Base-by-base conservation (phyloP, 495 filamentous ascomycete species). In the Lasiosphaeria hispida region DNA sequence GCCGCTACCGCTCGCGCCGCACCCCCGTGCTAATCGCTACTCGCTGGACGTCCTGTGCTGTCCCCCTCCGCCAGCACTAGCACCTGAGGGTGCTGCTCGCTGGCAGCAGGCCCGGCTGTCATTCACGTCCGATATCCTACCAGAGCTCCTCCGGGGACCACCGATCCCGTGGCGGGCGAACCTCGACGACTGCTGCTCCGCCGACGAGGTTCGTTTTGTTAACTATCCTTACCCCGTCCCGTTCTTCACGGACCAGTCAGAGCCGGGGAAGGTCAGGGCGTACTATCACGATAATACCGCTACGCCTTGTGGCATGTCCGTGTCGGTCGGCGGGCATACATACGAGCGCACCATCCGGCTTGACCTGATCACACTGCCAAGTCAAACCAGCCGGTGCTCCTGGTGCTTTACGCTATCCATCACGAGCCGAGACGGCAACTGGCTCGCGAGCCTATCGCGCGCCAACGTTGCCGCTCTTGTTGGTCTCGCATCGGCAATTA, bases 401-500 rank as follows among this genome's bases (percentile, higher is more conserved):
- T 54, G 51, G 51, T 7, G n/a, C 18, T 10, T 54, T 43, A 3
- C 3, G 1, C 51, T 54, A 14, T 30, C 34, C 10, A 14, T 54
- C 51, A 41, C n/a, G 13, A 54, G 51, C 38, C 37, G 39, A 54
- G 51, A 54, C 51, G 51, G 51, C 39, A 14, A 54, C 39, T 54
- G 51, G 51, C 38, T 54, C 39, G 51, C 36, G 38, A 54, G 39
- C 7, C 10, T 54, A 54, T 54, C 51, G 39, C 51, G 51, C 37
- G 39, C 37, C 51, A 39, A 54, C 37, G 51, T 19, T 54, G 51
- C 51, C 51, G 37, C 51, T 19, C 39, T 54, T 43, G 39, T 54
- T 42, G 18, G 51, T 23, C 38, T 54, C 51, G 51, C 42, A n/a
- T 43, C 39, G 51, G 39, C 17, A 43, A 43, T 13, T 5, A 40